Conservation (phyloP, 108 stramenopile genomes). For the Chaetoceros muelleri region DNA sequence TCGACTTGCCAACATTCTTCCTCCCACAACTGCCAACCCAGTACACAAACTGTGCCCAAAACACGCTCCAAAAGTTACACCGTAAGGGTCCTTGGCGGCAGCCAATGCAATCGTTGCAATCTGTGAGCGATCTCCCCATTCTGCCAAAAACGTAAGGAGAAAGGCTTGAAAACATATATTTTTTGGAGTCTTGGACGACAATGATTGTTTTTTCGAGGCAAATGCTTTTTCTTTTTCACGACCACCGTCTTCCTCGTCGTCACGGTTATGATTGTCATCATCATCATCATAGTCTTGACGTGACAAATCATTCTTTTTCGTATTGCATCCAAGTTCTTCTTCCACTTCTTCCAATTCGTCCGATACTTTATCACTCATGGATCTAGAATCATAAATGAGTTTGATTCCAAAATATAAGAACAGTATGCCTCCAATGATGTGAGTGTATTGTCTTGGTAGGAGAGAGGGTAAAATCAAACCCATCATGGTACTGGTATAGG, state of each 20-base stretch:
- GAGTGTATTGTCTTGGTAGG: conserved; percentile 86
- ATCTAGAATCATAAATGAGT: conserved; percentile 73
- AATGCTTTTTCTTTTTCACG: no score
- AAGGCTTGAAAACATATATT: conserved; percentile 79
- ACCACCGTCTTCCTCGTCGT: no score
- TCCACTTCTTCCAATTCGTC: conserved; percentile 99
- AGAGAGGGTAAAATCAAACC: conserved; percentile 88
- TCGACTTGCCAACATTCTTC: conserved; percentile 91
- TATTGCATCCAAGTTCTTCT: conserved; percentile 72
- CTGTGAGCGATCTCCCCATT: conserved; percentile 99
- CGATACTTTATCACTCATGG: conserved; percentile 70
- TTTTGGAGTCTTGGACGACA: no score
- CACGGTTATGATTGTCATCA: no score
- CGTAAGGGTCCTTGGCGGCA: conserved; percentile 91
- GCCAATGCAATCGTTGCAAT: conserved; percentile 99
- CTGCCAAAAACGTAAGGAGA: conserved; percentile 96
- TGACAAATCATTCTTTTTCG: conserved; percentile 40
- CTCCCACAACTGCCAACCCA: conserved; percentile 93
- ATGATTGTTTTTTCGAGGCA: no score
- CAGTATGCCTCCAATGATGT: conserved; percentile 84
- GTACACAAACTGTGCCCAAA: conserved; percentile 98
- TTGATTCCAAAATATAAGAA: conserved; percentile 98
- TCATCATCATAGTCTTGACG: conserved; percentile 7
- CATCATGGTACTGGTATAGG: conserved; percentile 71
- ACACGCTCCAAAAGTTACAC: conserved; percentile 92